Conservation (phyloP, 331 rosid species). For the Cydonia oblonga region DNA sequence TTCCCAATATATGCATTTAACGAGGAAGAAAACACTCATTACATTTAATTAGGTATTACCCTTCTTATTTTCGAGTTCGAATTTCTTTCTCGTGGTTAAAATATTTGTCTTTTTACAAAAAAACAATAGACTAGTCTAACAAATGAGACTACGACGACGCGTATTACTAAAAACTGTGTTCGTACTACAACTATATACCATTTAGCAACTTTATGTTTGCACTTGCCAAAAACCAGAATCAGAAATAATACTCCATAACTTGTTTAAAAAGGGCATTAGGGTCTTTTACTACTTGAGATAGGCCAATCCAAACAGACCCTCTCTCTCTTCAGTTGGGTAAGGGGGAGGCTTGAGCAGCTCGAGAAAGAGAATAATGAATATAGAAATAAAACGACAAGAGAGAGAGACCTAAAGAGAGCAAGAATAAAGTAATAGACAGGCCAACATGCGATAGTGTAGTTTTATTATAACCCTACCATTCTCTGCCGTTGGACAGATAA, state of each 20-base stretch:
- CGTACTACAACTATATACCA: background rate
- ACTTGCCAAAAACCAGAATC: background rate
- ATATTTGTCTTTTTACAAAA: too few species aligned
- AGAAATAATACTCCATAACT: background rate
- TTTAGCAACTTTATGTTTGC: background rate
- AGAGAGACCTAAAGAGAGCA: slow-evolving; percentile 27
- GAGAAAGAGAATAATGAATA: slow-evolving; percentile 16
- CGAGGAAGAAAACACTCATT: too few species aligned
- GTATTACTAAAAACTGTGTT: background rate
- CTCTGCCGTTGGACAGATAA: slow-evolving; percentile 29
- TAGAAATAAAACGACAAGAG: slow-evolving; percentile 37
- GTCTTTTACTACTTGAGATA: background rate
- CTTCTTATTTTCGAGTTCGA: too few species aligned
- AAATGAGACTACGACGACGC: too few species aligned
- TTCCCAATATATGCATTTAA: too few species aligned
- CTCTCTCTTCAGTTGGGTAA: too few species aligned
- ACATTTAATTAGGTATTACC: too few species aligned
- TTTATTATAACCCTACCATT: too few species aligned
- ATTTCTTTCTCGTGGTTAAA: too few species aligned
- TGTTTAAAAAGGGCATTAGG: background rate
- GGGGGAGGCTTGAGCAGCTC: background rate
- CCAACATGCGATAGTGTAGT: slow-evolving; percentile 58
- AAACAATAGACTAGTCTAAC: too few species aligned
- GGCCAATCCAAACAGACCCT: background rate
- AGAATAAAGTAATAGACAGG: slow-evolving; percentile 73